These are phyloP conservation scores for Phyllosticta ampelicida DNA, from an alignment of 2,329 filamentous ascomycete genomes.

Conservation along the genomic window DNA sequence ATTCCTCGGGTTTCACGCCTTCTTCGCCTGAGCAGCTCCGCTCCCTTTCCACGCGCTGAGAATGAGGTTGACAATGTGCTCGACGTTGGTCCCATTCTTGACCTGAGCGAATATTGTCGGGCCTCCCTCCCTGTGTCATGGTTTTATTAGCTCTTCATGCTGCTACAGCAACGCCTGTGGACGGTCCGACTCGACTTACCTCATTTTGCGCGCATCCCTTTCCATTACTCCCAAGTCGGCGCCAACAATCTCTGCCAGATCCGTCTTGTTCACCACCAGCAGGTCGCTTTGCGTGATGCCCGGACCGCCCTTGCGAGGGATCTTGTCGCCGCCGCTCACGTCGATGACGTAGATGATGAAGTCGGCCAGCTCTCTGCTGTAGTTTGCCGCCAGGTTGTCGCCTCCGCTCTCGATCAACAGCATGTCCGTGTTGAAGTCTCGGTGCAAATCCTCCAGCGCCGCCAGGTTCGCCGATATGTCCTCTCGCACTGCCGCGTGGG, in stretches of 20 bases:
- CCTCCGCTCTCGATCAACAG: conserved; percentile 92
- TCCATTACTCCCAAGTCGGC: conserved; percentile 93
- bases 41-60: conserved; percentile 86
- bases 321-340: conserved; percentile 91
- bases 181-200: conserved; percentile 15
- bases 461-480: conserved; percentile 92
- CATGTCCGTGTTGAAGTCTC: conserved; percentile 67
- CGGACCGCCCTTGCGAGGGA: conserved; percentile 88
- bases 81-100: conserved; percentile 78
- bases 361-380: conserved; percentile 86
- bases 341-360: conserved; percentile 99
- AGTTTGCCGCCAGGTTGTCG: conserved; percentile 95
- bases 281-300: conserved; percentile 95
- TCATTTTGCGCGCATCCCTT: conserved; percentile 81
- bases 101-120: conserved; percentile 95
- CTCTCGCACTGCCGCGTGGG: conserved; percentile 92
- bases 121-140: conserved; percentile 59
- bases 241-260: conserved; percentile 80
- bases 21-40: conserved; percentile 48
- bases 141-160: neutral
- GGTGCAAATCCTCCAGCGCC: conserved; percentile 80
- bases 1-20: too few relatives aligned
- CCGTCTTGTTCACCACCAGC: conserved; percentile 93
- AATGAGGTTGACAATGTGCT: conserved; percentile 80
- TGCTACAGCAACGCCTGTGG: neutral